A percentile compares a stretch with the other conserved stretches of the same genome.
phyloP scores from a whole-genome alignment of 306 rosid species.

The Acacia confusa region DNA sequence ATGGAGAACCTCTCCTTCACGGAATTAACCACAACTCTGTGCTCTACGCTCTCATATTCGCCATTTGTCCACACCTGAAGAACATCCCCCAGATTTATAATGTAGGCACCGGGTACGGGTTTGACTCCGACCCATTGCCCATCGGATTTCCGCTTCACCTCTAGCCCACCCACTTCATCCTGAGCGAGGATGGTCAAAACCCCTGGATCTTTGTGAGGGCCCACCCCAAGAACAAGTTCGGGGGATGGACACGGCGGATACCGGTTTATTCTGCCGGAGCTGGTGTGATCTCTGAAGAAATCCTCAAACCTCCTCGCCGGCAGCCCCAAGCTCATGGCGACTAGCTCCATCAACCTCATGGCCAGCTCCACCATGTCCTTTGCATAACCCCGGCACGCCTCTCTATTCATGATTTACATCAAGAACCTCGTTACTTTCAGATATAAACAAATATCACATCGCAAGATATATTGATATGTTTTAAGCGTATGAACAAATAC shows the following conservation, averaged over 20 bases:
- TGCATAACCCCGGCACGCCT: constrained; percentile 58
- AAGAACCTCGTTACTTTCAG: too few relatives aligned
- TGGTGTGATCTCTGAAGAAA: constrained; percentile 56
- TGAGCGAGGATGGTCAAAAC: constrained; percentile 75
- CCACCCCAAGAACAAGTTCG: constrained; percentile 76
- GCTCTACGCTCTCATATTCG: constrained; percentile 8
- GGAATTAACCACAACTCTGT: constrained; percentile 33
- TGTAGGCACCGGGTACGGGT: constrained; percentile 59
- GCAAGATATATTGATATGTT: too few relatives aligned
- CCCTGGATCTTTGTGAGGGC: constrained; percentile 81
- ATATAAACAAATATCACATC: too few relatives aligned
- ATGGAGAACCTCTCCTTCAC: constrained; percentile 43
- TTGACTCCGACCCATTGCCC: constrained; percentile 69
- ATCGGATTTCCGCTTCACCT: constrained; percentile 64
- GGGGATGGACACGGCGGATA: constrained; percentile 83
- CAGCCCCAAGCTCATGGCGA: constrained; percentile 61
- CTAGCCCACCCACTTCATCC: constrained; percentile 71
- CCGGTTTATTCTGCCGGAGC: constrained; percentile 56
- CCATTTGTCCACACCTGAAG: constrained; percentile 54
- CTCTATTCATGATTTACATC: constrained; percentile 36
- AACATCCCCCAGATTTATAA: constrained; percentile 73
- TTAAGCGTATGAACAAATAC: too few relatives aligned
- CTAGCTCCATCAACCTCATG: constrained; percentile 54
- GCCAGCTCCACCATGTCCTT: constrained; percentile 66
- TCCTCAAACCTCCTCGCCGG: constrained; percentile 44